phyloP scores from a whole-genome alignment of 2,329 filamentous ascomycete genomes.

The Exophiala viscosa region DNA sequence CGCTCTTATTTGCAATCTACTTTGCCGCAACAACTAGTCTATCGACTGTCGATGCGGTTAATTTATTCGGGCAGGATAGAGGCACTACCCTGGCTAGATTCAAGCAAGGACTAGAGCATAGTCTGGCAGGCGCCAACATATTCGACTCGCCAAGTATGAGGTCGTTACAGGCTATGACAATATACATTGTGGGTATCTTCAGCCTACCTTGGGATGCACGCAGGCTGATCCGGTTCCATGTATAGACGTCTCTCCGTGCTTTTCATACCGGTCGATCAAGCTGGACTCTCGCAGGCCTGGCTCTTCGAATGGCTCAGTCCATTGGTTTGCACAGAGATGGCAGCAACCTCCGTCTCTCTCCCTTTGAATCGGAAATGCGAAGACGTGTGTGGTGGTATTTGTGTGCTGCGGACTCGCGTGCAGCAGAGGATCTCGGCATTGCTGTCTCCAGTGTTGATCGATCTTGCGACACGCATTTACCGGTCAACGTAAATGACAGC shows the following conservation, averaged over 20 bases:
- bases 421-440: neutral
- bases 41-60: too few species aligned
- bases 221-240: too few species aligned
- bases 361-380: slow-evolving; percentile 65
- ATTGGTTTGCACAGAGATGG: slow-evolving; percentile 65
- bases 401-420: neutral
- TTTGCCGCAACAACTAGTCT: slow-evolving; percentile 30
- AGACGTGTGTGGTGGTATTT: slow-evolving; percentile 62
- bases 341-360: slow-evolving; percentile 51
- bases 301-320: slow-evolving; percentile 63
- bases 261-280: too few species aligned
- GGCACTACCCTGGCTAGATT: slow-evolving; percentile 26
- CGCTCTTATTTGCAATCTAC: slow-evolving; percentile 36
- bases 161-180: too few species aligned
- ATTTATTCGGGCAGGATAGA: slow-evolving; percentile 24
- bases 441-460: neutral
- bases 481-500: slow-evolving; percentile 15
- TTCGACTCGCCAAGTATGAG: too few species aligned
- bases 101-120: too few species aligned
- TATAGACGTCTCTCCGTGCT: too few species aligned
- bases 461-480: slow-evolving; percentile 11
- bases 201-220: too few species aligned
- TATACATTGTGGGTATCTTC: too few species aligned
- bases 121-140: too few species aligned
- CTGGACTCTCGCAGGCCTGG: slow-evolving; percentile 60